Conservation (phyloP, 176 grass and related monocot genomes). For the Aechmea fasciata region DNA sequence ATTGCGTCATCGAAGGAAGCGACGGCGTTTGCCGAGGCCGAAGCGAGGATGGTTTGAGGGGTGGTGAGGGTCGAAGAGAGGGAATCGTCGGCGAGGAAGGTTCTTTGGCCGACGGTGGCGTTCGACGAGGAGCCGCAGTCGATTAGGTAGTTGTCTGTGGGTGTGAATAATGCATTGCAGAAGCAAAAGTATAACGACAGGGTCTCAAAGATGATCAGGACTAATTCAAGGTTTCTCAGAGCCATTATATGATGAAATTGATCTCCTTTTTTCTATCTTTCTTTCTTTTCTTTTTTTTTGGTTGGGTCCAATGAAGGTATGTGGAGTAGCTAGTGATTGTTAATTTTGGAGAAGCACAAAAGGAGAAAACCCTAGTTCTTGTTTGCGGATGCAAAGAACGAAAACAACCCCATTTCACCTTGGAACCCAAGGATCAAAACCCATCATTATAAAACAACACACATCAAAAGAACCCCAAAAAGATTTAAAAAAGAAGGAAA, state of each 20-base stretch:
- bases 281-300: too few relatives aligned
- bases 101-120: constrained; percentile 53
- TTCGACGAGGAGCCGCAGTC: constrained; percentile 62
- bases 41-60: constrained; percentile 40
- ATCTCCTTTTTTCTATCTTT: too few relatives aligned
- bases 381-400: too few relatives aligned
- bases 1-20: constrained; percentile 36
- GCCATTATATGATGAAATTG: not conserved
- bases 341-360: not conserved
- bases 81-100: constrained; percentile 44
- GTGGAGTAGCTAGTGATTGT: too few relatives aligned
- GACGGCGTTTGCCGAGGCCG: constrained; percentile 40
- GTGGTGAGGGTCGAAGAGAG: constrained; percentile 46
- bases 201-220: constrained; percentile 27
- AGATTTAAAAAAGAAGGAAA: not conserved
- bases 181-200: constrained; percentile 22
- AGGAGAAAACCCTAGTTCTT: not conserved
- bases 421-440: not conserved
- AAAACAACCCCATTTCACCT: not conserved
- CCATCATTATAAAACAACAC: not conserved
- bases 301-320: too few relatives aligned
- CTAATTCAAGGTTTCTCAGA: constrained; percentile 15
- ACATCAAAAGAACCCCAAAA: not conserved
- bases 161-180: constrained; percentile 51
- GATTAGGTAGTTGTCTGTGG: constrained; percentile 70